These are phyloP conservation scores for Coemansia sp. DNA, from an alignment of 192 early-diverging fungal species.

Conservation along the genomic window DNA sequence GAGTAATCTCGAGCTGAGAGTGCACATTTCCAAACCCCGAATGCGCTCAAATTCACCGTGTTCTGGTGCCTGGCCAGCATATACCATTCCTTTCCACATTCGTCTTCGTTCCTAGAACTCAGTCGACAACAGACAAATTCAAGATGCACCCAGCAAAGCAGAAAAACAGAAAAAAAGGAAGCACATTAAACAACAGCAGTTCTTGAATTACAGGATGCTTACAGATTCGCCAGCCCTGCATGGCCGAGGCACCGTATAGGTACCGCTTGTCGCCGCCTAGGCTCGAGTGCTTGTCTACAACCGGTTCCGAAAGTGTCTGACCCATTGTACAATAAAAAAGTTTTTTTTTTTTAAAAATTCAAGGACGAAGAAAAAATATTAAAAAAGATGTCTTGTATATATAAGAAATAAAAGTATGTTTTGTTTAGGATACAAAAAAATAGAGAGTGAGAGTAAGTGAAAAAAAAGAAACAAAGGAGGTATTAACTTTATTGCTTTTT, in stretches of 20 bases:
- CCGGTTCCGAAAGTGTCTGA: conserved; percentile 93
- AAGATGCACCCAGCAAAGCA: neutral
- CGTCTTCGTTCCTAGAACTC: no score
- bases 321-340: conserved; percentile 75
- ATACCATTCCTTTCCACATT: no score
- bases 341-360: conserved; percentile 13
- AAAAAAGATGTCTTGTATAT: conserved; percentile 11
- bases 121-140: no score
- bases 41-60: no score
- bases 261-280: conserved; percentile 71
- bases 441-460: neutral
- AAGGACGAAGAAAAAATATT: neutral
- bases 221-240: conserved; percentile 95
- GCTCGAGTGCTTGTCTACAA: conserved; percentile 84
- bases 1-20: no score
- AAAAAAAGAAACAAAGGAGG: conserved; percentile 1
- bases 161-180: neutral
- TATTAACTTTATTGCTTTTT: neutral
- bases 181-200: conserved; percentile 11
- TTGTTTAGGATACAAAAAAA: neutral
- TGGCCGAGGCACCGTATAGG: conserved; percentile 82
- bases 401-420: conserved; percentile 4
- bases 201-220: conserved; percentile 27
- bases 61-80: no score
- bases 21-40: no score